A percentile compares a stretch with the other conserved stretches of the same genome.
Evolutionary conservation across 768 basidiomycete species (phyloP).

Genomic region (Lentinula lateritia): DNA sequence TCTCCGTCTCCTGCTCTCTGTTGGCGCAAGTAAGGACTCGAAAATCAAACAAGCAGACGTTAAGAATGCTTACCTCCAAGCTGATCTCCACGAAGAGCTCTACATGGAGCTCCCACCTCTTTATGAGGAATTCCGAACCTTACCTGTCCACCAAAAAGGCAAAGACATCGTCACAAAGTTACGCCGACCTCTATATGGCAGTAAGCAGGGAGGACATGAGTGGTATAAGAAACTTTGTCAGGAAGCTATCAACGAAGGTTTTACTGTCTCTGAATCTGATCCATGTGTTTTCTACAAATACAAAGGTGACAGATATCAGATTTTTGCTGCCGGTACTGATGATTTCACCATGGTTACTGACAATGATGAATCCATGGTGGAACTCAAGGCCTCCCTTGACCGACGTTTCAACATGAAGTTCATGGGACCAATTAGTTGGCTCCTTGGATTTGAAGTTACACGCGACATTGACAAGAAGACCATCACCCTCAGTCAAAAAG

Average conservation of each 20-base stretch:
- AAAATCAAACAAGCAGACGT: conserved; percentile 16
- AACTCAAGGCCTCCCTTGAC: background rate
- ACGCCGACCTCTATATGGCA: conserved; percentile 25
- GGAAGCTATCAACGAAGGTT: conserved; percentile 7
- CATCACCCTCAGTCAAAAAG: conserved; percentile 18
- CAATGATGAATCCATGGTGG: background rate
- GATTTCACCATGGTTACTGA: conserved; percentile 19
- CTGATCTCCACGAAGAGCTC: conserved; percentile 19
- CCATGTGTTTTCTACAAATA: conserved; percentile 19
- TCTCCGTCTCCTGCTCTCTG: conserved; percentile 14
- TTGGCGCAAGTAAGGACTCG: conserved; percentile 10
- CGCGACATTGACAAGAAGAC: conserved; percentile 13
- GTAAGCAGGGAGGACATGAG: conserved; percentile 26
- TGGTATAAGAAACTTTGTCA: conserved; percentile 17
- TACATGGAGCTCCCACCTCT: conserved; percentile 21
- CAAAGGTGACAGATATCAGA: conserved; percentile 7
- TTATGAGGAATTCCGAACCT: conserved; percentile 8
- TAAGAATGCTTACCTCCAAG: conserved; percentile 20
- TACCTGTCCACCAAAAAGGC: background rate
- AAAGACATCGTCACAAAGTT: conserved; percentile 14
- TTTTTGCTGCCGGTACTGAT: conserved; percentile 18
- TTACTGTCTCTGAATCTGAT: conserved; percentile 10
- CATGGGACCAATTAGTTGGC: conserved; percentile 20
- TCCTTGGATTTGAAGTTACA: conserved; percentile 21
- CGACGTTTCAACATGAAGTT: background rate